Percentiles rank a stretch among this genome's conserved stretches.
Evolutionary conservation across 345 rosid species (phyloP).

Genomic region (Kernera saxatilis): DNA sequence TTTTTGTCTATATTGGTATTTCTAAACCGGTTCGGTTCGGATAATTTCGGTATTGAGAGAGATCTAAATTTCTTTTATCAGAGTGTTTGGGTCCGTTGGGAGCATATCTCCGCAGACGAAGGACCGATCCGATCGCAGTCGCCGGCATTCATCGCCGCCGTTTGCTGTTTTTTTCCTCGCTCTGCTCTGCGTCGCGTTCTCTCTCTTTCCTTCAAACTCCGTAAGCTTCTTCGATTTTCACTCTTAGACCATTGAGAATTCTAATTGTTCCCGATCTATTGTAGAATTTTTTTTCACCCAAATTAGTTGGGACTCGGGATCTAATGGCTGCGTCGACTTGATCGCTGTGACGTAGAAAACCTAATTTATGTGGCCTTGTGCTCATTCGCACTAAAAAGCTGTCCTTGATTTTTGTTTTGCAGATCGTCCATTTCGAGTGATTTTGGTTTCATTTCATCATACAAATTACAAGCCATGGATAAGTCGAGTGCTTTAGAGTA

Average conservation of each 20-base stretch:
- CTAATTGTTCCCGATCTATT: background rate
- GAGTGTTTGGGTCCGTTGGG: conserved; percentile 5
- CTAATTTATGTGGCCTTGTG: background rate
- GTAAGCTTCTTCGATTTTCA: conserved; percentile 1
- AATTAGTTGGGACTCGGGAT: background rate
- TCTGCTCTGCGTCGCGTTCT: background rate
- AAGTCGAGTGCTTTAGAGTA: conserved; percentile 91
- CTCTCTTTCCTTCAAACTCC: background rate
- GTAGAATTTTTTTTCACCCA: background rate
- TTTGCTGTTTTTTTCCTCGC: background rate
- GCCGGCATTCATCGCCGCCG: conserved; percentile 19
- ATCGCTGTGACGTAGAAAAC: background rate
- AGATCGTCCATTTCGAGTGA: conserved; percentile 18
- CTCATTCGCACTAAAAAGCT: background rate
- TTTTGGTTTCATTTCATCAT: conserved; percentile 7
- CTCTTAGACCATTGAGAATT: background rate
- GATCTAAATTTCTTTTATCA: background rate
- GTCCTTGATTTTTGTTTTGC: conserved; percentile 6
- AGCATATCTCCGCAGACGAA: background rate
- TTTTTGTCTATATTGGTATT: background rate
- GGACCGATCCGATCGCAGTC: conserved; percentile 13
- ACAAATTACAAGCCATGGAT: conserved; percentile 52
- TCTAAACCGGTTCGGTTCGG: conserved; percentile 7
- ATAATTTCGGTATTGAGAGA: conserved; percentile 6
- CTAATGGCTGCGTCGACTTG: conserved; percentile 1